Evolutionary conservation across 2,329 filamentous ascomycete genomes (phyloP).

Genomic region (Trichoderma polysporum): DNA sequence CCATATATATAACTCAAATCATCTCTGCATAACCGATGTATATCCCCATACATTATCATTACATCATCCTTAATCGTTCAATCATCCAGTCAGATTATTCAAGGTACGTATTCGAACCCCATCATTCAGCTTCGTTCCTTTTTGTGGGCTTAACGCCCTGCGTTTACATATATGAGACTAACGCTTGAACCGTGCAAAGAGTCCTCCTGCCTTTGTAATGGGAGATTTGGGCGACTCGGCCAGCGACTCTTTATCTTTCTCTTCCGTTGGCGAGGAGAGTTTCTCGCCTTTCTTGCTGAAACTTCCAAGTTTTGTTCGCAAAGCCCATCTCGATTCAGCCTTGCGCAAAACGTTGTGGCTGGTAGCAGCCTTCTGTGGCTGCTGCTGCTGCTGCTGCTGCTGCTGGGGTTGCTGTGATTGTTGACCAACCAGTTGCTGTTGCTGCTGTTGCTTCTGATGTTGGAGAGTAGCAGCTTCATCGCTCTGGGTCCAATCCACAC

Average conservation of each 20-base stretch:
- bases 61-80: conserved; percentile 9
- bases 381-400: background rate
- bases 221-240: conserved; percentile 34
- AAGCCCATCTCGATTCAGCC: conserved; percentile 50
- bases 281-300: conserved; percentile 33
- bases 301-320: conserved; percentile 44
- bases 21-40: background rate
- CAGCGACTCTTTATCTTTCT: conserved; percentile 21
- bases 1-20: background rate
- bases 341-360: conserved; percentile 39
- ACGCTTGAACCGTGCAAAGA: conserved; percentile 48
- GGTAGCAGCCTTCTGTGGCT: background rate
- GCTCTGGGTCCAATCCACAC: conserved; percentile 60
- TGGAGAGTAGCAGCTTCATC: conserved; percentile 42
- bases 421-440: too few relatives aligned
- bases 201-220: conserved; percentile 32
- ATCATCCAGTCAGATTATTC: conserved; percentile 2
- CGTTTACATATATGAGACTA: conserved; percentile 26
- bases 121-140: background rate
- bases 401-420: background rate
- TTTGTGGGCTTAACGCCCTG: background rate
- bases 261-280: conserved; percentile 17
- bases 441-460: conserved; percentile 14
- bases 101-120: background rate
- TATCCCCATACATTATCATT: conserved; percentile 2